Base-by-base conservation (phyloP, 192 early-diverging fungal genomes). In the Coemansia sp. region DNA sequence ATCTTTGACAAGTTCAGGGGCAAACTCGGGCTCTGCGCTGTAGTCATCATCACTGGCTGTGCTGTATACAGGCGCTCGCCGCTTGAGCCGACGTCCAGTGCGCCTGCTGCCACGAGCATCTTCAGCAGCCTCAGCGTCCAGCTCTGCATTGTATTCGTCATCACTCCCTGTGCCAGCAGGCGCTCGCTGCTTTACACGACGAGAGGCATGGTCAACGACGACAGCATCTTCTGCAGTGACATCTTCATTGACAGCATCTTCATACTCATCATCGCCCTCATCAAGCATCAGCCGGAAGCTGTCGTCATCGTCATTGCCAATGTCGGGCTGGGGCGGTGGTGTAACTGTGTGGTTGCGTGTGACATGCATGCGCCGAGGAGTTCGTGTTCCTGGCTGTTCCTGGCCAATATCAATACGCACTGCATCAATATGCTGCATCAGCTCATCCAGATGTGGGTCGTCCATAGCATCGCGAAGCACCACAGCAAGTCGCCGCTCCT, bases 401-500 rank as follows among this genome's bases (percentile, higher is more conserved):
- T 7, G 35, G 23, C 53, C 48, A 3, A 65, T 57, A 56, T 72
- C 75, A 31, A 72, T 77, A 12, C 26, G 57, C 26, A 69, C 70
- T 4, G 69, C 41, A 3, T 58, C 29, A 26, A 77, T 72, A 29
- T 59, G 35, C 38, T 64, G 35, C 21, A 77, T 43, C 35, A 77
- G 59, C 52, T 45, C 50, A 3, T 72, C 69, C 49, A 77, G 45
- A 35, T 77, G 45, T 22, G 22, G 26, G 35, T 77, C 75, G 5
- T 57, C 23, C 26, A 62, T 45, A 21, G 56, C 60, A 29, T 77
- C 75, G 1, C 66, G 61, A 47, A 77, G 35, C 26, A 77, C 23
- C 21, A 53, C 62, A 3, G 75, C 75, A 23, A 77, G 49, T 2
- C 70, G 65, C n/a, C 75, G 69, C 62, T 72, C 75, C 26, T 77